Evolutionary conservation across 2,329 filamentous ascomycete genomes (phyloP).

Genomic region (Arthrobotrys sphaeroides): DNA sequence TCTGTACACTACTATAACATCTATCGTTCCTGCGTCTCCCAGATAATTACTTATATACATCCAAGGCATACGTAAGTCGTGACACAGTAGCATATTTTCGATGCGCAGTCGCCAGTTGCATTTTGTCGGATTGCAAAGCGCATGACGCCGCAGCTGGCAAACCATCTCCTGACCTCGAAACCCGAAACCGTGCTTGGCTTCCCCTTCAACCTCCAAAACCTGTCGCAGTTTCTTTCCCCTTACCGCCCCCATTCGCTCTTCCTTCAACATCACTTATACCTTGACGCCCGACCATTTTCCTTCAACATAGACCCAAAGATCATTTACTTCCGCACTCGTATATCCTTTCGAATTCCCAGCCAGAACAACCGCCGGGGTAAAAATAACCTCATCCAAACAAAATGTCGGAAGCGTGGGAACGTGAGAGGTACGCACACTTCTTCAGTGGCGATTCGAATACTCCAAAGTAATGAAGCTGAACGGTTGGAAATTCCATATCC

Average conservation of each 20-base stretch:
- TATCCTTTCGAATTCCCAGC: constrained; percentile 5
- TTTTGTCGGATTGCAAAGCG: background rate
- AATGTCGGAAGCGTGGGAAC: constrained; percentile 70
- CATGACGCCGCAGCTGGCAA: constrained; percentile 21
- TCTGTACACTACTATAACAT: constrained; percentile 6
- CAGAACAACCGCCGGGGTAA: no score
- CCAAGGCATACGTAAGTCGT: no score
- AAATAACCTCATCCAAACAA: constrained; percentile 45
- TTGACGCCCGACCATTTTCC: no score
- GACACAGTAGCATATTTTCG: no score
- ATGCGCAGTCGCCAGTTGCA: no score
- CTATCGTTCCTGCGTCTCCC: background rate
- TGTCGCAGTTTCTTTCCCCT: constrained; percentile 39
- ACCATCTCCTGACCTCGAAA: constrained; percentile 38
- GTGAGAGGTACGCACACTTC: constrained; percentile 70
- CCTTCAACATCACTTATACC: background rate
- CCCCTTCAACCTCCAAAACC: constrained; percentile 13
- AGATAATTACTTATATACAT: background rate
- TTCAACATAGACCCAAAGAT: background rate
- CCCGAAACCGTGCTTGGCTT: constrained; percentile 37
- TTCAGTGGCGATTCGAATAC: no score
- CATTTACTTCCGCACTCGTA: background rate
- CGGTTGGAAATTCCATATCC: constrained; percentile 22
- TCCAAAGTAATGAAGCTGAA: constrained; percentile 26
- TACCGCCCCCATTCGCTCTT: constrained; percentile 2